Evolutionary conservation across 2,329 filamentous ascomycete genomes (phyloP).

Genomic region (Pseudocercospora fuligena): DNA sequence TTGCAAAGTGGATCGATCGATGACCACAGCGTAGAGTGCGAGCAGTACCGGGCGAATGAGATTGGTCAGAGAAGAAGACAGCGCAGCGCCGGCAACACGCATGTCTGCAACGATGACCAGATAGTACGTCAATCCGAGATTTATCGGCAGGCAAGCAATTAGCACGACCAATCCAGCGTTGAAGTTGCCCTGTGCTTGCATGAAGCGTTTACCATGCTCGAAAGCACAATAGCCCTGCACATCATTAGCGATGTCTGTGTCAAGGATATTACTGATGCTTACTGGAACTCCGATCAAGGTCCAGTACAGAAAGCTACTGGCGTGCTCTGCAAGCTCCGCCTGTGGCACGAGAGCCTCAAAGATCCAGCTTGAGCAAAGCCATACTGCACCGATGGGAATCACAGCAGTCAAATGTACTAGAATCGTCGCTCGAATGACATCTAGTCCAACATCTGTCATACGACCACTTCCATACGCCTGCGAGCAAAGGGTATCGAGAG

Average conservation of each 20-base stretch:
- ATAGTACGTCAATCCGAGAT: constrained; percentile 25
- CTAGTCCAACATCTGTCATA: constrained; percentile 55
- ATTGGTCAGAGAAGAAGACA: constrained; percentile 50
- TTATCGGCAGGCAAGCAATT: constrained; percentile 26
- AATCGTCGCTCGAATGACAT: constrained; percentile 59
- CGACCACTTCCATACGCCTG: constrained; percentile 59
- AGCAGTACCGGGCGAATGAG: constrained; percentile 56
- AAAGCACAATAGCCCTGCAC: constrained; percentile 56
- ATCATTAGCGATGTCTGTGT: background rate
- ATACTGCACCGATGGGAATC: constrained; percentile 56
- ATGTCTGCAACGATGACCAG: constrained; percentile 40
- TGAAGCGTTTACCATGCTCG: constrained; percentile 59
- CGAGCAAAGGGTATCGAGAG: constrained; percentile 57
- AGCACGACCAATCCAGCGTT: constrained; percentile 45
- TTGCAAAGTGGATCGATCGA: constrained; percentile 45
- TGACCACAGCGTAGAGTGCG: constrained; percentile 51
- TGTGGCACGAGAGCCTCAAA: constrained; percentile 45
- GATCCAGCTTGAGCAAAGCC: constrained; percentile 52
- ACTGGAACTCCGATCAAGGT: constrained; percentile 55
- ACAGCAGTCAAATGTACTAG: constrained; percentile 52
- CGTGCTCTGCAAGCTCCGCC: constrained; percentile 54
- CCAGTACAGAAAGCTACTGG: constrained; percentile 55
- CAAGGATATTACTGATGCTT: background rate
- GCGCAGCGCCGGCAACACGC: constrained; percentile 58
- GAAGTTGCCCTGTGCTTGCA: constrained; percentile 62